These are phyloP conservation scores for Colletotrichum cordylinicola DNA, from an alignment of 2,329 filamentous ascomycete genomes.

Conservation along the genomic window DNA sequence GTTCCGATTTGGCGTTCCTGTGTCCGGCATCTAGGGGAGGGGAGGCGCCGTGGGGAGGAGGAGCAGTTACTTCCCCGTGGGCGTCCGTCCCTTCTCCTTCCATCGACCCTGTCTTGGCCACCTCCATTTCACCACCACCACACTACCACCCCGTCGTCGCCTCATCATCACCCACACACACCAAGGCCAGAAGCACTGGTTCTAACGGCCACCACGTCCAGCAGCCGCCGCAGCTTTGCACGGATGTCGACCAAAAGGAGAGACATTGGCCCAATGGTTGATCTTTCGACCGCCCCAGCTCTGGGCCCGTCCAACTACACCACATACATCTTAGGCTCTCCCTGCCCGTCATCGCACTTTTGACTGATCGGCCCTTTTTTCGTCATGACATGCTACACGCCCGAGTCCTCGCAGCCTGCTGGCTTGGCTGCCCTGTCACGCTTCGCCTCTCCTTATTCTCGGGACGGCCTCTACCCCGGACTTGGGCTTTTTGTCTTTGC, in stretches of 20 bases:
- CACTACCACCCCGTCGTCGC: background rate
- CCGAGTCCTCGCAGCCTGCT: background rate
- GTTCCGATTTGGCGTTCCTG: constrained; percentile 8
- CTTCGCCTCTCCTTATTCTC: background rate
- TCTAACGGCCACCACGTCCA: background rate
- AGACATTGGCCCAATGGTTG: background rate
- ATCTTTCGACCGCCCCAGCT: background rate
- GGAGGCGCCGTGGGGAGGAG: background rate
- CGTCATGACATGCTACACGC: constrained; percentile 4
- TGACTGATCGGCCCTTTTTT: constrained; percentile 14
- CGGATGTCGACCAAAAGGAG: background rate
- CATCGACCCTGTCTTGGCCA: background rate
- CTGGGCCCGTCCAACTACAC: background rate
- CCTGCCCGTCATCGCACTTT: background rate
- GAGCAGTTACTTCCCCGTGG: background rate
- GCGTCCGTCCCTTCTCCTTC: background rate
- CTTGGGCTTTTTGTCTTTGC: background rate
- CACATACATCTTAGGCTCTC: background rate
- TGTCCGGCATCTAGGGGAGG: background rate
- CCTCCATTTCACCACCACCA: background rate
- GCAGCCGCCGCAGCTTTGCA: background rate
- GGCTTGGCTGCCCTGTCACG: background rate
- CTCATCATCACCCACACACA: background rate
- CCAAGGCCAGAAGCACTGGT: background rate
- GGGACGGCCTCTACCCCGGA: background rate